Evolutionary conservation across 371 early-diverging fungal genomes (phyloP), one percentile per base, ranked within the genome.

Genomic region (Sporodiniella umbellata): DNA sequence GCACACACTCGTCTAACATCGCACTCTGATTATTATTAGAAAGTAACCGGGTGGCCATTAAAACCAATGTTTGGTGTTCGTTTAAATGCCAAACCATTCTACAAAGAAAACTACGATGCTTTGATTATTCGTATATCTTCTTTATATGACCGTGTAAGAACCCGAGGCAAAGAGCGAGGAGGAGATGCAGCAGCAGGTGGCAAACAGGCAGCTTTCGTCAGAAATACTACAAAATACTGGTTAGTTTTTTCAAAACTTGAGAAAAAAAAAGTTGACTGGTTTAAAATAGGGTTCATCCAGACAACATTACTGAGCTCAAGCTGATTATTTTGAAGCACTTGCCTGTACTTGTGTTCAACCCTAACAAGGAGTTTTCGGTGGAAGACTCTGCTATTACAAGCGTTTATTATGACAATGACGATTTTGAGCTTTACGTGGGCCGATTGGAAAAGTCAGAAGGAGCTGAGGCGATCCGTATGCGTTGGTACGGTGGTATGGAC

Each of bases 291-390:
- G 95, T 99, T 3, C 97, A 97, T 63, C 92, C 93, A 3, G 98
- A 99, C 69, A 99, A 99, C 68, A 90, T 99, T 42, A 94, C 93
- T 45, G 96, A 97, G 58, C 85, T 99, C 56, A 95, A 97, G 65
- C 80, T 91, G 48, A 79, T 86, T 53, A 95, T 99, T 54, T 82
- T 99, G 33, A 92, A 92, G 69, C 87, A 98, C 62, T 83, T 99
- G 30, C 99, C 99, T n/a, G 96, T 99, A 17, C 83, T 98, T 44
- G 86, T 99, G 15, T 99, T 95, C 68, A 86, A 85, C 52, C 82
- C 87, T 40, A 92, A 92, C 75, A 89, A 76, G 73, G 85, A 79
- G 43, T 78, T 80, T 37, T 72, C 81, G 42, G 60, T 77, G 6
- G 74, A 80, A 19, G 94, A 93, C 55, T 93, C 99, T 0, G 95